phyloP scores from a whole-genome alignment of 371 early-diverging fungal genomes.

The Sporodiniella umbellata region DNA sequence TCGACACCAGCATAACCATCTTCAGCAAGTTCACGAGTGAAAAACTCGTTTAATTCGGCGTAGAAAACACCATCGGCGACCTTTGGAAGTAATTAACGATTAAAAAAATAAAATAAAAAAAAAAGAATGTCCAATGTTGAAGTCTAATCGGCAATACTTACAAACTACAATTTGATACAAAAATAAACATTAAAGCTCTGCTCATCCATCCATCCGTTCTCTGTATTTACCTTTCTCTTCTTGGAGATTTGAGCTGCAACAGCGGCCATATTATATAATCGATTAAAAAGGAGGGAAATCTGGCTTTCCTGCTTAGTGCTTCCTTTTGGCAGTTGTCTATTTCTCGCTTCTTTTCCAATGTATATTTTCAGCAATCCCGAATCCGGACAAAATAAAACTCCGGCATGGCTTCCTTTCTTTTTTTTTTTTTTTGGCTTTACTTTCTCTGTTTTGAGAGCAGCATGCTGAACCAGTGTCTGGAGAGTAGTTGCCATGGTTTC shows the following conservation, averaged over 20 bases:
- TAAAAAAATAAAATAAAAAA: no score
- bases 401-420: background rate
- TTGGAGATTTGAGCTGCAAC: slow-evolving; percentile 59
- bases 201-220: slow-evolving; percentile 23
- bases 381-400: background rate
- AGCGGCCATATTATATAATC: slow-evolving; percentile 22
- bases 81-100: no score
- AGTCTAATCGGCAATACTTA: slow-evolving; percentile 10
- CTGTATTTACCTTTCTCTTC: slow-evolving; percentile 67
- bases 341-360: background rate
- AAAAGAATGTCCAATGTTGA: no score
- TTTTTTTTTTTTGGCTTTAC: background rate
- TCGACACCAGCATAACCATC: slow-evolving; percentile 97
- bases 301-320: background rate
- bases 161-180: background rate
- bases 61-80: slow-evolving; percentile 99
- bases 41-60: slow-evolving; percentile 98
- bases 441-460: no score
- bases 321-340: no score
- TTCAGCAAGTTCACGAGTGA: slow-evolving; percentile 89
- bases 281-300: slow-evolving; percentile 16
- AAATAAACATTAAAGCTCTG: slow-evolving; percentile 2
- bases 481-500: no score
- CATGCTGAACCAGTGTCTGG: no score
- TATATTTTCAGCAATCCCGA: background rate